phyloP scores from a whole-genome alignment of 805 yeast species.

The Candida yuanshanica region DNA sequence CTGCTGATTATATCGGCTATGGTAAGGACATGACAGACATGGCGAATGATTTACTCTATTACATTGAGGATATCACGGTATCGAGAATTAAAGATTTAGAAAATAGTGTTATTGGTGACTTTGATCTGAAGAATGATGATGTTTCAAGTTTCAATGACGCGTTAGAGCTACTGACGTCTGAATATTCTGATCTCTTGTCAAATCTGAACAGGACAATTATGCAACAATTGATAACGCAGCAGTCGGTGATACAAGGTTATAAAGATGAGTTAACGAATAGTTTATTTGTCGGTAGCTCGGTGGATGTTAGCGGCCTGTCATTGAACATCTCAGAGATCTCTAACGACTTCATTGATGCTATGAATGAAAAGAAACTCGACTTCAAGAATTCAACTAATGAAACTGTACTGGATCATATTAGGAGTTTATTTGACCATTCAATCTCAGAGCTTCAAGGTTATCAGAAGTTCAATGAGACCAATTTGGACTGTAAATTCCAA shows the following conservation, averaged over 20 bases:
- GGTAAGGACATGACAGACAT: background rate
- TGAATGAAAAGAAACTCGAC: background rate
- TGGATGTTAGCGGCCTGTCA: background rate
- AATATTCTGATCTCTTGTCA: background rate
- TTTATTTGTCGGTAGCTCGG: slow-evolving; percentile 1
- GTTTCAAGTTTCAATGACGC: background rate
- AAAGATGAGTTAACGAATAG: background rate
- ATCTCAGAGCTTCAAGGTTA: background rate
- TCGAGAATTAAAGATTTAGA: background rate
- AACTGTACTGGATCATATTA: background rate
- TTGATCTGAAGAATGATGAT: background rate
- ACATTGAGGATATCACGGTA: background rate
- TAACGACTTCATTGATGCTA: background rate
- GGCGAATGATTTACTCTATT: background rate
- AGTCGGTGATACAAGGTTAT: background rate
- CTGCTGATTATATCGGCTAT: background rate
- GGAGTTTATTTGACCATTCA: background rate
- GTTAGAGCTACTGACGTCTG: background rate
- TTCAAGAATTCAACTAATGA: background rate
- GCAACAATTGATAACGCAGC: background rate
- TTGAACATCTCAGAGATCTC: slow-evolving; percentile 1
- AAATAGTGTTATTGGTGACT: background rate
- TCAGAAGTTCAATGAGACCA: background rate
- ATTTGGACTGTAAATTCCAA: background rate
- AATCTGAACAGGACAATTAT: slow-evolving; percentile 1